phyloP scores from a whole-genome alignment of 305 asterid genomes.

The Solanum hybrid region DNA sequence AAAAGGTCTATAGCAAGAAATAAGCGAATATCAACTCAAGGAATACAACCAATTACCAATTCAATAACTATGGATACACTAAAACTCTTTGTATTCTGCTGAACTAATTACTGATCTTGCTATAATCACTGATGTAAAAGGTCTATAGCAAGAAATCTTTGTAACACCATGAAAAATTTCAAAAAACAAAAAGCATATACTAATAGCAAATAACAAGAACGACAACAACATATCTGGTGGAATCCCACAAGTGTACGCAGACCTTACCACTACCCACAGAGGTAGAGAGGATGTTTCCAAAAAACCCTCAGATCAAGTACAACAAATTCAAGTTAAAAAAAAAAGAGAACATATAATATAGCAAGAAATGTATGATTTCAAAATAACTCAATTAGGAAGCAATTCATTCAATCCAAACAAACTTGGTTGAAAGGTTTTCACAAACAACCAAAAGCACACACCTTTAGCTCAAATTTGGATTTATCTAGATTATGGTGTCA shows the following conservation, averaged over 20 bases:
- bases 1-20: neutral
- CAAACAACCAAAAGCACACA: neutral
- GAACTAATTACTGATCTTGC: neutral
- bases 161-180: neutral
- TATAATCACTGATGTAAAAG: neutral
- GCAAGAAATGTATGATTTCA: neutral
- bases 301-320: too few relatives aligned
- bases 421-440: neutral
- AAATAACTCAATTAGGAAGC: neutral
- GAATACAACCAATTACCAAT: too few relatives aligned
- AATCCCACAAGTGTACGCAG: too few relatives aligned
- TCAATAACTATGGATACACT: too few relatives aligned
- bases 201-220: neutral
- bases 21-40: too few relatives aligned
- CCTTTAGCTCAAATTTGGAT: neutral
- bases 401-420: neutral
- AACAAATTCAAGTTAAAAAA: too few relatives aligned
- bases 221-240: too few relatives aligned
- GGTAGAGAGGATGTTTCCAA: too few relatives aligned
- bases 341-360: neutral
- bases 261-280: too few relatives aligned
- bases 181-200: neutral
- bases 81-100: too few relatives aligned
- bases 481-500: neutral
- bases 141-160: neutral